Conservation (phyloP, 2,329 filamentous ascomycete species). For the Microcera coccophila region DNA sequence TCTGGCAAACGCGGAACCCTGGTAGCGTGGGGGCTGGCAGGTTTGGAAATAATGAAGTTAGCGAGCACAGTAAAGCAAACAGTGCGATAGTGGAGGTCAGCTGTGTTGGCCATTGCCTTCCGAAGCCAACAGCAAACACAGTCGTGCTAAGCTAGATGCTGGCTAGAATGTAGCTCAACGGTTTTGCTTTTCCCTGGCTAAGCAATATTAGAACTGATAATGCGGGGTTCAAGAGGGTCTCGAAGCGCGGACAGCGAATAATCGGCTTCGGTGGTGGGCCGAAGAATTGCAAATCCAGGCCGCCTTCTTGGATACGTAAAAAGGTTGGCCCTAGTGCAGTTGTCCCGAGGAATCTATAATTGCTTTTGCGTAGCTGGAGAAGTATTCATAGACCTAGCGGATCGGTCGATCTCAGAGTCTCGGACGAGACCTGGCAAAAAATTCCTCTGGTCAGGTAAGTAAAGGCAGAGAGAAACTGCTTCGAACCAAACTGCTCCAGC, state of each 20-base stretch:
- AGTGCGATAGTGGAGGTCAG: background rate
- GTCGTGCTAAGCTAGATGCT: background rate
- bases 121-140: background rate
- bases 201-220: background rate
- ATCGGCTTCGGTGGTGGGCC: conserved; percentile 1
- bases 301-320: background rate
- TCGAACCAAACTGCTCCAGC: too few species aligned
- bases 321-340: conserved; percentile 26
- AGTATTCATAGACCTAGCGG: background rate
- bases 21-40: conserved; percentile 6
- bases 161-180: conserved; percentile 5
- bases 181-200: conserved; percentile 4
- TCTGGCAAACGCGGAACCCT: conserved; percentile 2
- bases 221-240: conserved; percentile 15
- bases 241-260: conserved; percentile 2
- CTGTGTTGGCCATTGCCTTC: background rate
- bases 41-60: conserved; percentile 4
- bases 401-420: background rate
- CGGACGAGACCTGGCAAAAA: too few species aligned
- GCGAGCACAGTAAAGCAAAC: conserved; percentile 1
- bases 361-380: conserved; percentile 22
- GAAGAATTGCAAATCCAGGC: conserved; percentile 9
- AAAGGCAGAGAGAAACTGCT: too few species aligned
- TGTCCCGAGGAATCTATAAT: conserved; percentile 31
- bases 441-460: too few species aligned